Evolutionary conservation across 1,139 yeast genomes (phyloP), one percentile per base, ranked within the genome.

Genomic region (Kodamaea ohmeri): DNA sequence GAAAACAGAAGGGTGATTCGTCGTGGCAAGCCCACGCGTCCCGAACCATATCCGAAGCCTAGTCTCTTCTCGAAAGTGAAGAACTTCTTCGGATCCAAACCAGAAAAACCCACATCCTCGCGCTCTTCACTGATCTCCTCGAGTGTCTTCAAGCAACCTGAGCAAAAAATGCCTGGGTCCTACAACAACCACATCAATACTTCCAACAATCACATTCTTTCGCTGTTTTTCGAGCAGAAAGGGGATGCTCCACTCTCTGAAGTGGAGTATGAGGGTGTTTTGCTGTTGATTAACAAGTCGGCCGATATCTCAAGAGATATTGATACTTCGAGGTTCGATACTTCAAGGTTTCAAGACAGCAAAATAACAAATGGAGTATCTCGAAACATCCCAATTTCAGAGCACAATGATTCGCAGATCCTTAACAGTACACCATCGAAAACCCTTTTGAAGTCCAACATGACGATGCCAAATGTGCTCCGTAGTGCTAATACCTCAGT

Each of bases 191-290:
- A 21, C 12, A 30, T 19, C 8, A 29, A 34, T 30, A 21, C 27
- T 12, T 33, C 83, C 81, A 37, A 34, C 25, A 27, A 37, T 56
- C 79, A 76, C 37, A 71, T 78, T 20, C 65, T 89, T 40, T 83
- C 90, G 5, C 78, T 73, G 29, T 89, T 89, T 54, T 89, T 89
- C 58, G 72, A 73, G 25, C 67, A 66, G 27, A 88, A 86, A 54
- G 96, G 96, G n/a, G 77, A 80, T 43, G 63, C 64, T 13, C 90
- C 94, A 7, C 65, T 89, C 43, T 72, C 81, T 8, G 89, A 83
- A 13, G 69, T 88, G 35, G 97, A 90, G 58, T 75, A 82, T 47
- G 95, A 83, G 53, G 96, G 96, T 4, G 95, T 89, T 0, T 60
- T 85, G 52, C 76, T 95, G 71, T 56, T 75, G 56, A 28, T 25